phyloP scores from a whole-genome alignment of 768 basidiomycete genomes.

The Strobilomyces confusus region DNA sequence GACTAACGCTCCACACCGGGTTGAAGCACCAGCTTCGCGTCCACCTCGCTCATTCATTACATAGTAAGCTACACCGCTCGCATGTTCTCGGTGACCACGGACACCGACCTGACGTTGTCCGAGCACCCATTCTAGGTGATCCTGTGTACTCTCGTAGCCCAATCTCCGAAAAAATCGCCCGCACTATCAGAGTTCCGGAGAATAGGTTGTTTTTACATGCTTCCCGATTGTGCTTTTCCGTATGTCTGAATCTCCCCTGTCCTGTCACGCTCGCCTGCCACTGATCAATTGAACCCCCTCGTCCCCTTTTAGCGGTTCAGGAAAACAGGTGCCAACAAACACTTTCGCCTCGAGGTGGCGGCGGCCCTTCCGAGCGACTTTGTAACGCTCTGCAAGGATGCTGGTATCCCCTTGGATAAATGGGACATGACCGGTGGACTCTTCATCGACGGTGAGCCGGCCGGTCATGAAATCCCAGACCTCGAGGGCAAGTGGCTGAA shows the following conservation, averaged over 20 bases:
- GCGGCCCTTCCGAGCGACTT: slow-evolving; percentile 61
- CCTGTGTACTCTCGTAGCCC: slow-evolving; percentile 41
- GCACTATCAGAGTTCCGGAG: slow-evolving; percentile 33
- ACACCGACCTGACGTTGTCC: slow-evolving; percentile 10
- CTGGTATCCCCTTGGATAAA: slow-evolving; percentile 39
- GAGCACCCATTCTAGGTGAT: slow-evolving; percentile 70
- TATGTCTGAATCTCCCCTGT: slow-evolving; percentile 29
- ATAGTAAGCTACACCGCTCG: slow-evolving; percentile 33
- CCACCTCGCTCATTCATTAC: slow-evolving; percentile 51
- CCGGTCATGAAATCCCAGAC: slow-evolving; percentile 34
- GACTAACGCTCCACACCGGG: slow-evolving; percentile 55
- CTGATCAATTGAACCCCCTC: neutral
- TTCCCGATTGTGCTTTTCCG: slow-evolving; percentile 52
- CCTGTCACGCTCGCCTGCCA: neutral
- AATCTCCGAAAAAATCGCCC: slow-evolving; percentile 30
- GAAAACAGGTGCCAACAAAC: slow-evolving; percentile 40
- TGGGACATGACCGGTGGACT: slow-evolving; percentile 43
- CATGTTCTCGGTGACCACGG: neutral
- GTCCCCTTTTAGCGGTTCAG: slow-evolving; percentile 42
- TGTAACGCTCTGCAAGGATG: slow-evolving; percentile 43
- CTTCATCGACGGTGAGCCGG: slow-evolving; percentile 40
- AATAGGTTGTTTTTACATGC: slow-evolving; percentile 61
- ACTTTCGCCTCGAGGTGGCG: slow-evolving; percentile 48
- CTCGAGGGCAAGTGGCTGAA: slow-evolving; percentile 37
- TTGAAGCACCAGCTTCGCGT: slow-evolving; percentile 71